Conservation (phyloP, 345 rosid genomes). For the Syzygium jambos region DNA sequence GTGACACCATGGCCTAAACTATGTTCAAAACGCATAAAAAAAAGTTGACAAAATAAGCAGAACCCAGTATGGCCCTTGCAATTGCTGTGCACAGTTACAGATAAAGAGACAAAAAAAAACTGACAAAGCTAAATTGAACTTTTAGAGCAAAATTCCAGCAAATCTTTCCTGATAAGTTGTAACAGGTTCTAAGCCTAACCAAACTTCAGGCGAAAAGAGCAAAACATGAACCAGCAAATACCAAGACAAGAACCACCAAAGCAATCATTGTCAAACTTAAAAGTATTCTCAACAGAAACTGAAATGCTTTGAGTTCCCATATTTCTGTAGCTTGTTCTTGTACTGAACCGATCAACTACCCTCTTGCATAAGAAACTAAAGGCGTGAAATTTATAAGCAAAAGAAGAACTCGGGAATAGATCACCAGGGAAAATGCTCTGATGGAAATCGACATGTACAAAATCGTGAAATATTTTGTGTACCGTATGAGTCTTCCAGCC, state of each 20-base stretch:
- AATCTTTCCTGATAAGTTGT: background rate
- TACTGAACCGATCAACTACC: background rate
- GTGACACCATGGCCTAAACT: background rate
- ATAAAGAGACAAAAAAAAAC: background rate
- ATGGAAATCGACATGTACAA: background rate
- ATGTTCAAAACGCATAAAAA: background rate
- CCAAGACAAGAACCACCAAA: background rate
- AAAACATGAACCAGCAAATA: background rate
- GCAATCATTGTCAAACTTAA: background rate
- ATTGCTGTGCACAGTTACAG: background rate
- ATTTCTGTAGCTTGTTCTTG: background rate
- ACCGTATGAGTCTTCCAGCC: slow-evolving; percentile 77
- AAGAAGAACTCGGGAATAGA: background rate
- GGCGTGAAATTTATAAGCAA: background rate
- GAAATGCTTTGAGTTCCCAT: background rate
- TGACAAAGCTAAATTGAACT: background rate
- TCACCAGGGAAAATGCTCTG: background rate
- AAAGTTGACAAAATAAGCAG: background rate
- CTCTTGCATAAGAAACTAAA: background rate
- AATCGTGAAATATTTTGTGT: background rate
- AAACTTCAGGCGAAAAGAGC: background rate
- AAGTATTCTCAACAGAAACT: background rate
- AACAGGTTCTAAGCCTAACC: background rate
- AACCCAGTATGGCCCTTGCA: background rate
- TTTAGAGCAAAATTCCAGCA: background rate